A percentile compares a stretch with the other conserved stretches of the same genome.
Evolutionary conservation across 345 rosid genomes (phyloP).

Genomic region (Pugionium dolabratum): DNA sequence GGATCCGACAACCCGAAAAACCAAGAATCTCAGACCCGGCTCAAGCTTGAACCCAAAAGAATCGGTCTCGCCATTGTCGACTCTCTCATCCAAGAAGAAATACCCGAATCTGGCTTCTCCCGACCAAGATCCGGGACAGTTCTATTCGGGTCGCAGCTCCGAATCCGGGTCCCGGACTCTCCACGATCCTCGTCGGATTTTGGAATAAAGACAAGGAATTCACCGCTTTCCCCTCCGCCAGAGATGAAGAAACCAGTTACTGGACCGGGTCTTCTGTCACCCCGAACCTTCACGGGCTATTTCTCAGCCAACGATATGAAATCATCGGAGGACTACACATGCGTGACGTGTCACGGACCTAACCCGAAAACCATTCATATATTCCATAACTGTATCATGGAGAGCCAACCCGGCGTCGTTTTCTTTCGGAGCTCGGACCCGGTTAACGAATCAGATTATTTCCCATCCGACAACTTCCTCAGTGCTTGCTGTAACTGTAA

Average conservation of each 20-base stretch:
- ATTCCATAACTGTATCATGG: slow-evolving; percentile 76
- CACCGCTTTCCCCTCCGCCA: slow-evolving; percentile 36
- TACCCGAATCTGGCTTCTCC: slow-evolving; percentile 39
- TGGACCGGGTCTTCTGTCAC: slow-evolving; percentile 47
- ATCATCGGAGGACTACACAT: slow-evolving; percentile 87
- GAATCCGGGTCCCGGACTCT: slow-evolving; percentile 75
- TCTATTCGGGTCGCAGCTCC: slow-evolving; percentile 76
- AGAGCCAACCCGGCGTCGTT: slow-evolving; percentile 59
- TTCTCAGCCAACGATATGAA: slow-evolving; percentile 70
- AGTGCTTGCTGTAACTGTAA: slow-evolving; percentile 77
- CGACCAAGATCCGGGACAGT: slow-evolving; percentile 57
- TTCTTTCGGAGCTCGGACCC: slow-evolving; percentile 41
- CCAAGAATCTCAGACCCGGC: slow-evolving; percentile 51
- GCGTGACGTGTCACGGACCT: slow-evolving; percentile 85
- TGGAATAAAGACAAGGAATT: slow-evolving; percentile 62
- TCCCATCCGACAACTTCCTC: slow-evolving; percentile 62
- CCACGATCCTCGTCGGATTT: slow-evolving; percentile 64
- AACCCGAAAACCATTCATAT: slow-evolving; percentile 88
- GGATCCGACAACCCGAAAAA: slow-evolving; percentile 47
- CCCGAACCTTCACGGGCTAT: slow-evolving; percentile 45
- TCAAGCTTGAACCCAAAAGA: slow-evolving; percentile 55
- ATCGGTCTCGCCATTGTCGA: slow-evolving; percentile 73
- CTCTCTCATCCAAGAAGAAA: slow-evolving; percentile 51
- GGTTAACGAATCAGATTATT: slow-evolving; percentile 37
- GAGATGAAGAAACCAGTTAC: slow-evolving; percentile 18